A percentile compares a stretch with the other conserved stretches of the same genome.
These are phyloP conservation scores for Tubosaeta brunneosetosa DNA, from an alignment of 768 basidiomycete species.

Conservation along the genomic window DNA sequence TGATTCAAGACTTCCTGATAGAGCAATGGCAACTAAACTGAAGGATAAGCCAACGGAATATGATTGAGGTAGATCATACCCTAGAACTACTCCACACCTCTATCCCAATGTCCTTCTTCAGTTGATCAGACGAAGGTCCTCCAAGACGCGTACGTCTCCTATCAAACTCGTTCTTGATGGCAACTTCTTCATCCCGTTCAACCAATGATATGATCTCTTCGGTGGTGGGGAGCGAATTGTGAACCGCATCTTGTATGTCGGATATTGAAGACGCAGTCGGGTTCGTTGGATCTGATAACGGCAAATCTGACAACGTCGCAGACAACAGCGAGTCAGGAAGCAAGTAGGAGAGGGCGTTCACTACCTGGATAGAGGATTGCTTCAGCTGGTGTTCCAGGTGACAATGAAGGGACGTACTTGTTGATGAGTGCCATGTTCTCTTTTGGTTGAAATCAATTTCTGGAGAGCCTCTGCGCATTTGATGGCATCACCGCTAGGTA, in stretches of 20 bases:
- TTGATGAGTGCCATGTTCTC: slow-evolving; percentile 53
- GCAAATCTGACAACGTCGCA: slow-evolving; percentile 56
- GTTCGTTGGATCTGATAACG: slow-evolving; percentile 71
- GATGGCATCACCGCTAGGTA: slow-evolving; percentile 58
- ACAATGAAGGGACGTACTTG: slow-evolving; percentile 41
- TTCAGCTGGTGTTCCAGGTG: neutral
- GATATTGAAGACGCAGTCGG: slow-evolving; percentile 60
- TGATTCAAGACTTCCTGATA: slow-evolving; percentile 83
- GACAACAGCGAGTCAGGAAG: slow-evolving; percentile 73
- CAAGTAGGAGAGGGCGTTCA: slow-evolving; percentile 59
- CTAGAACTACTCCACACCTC: slow-evolving; percentile 62
- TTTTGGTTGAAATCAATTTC: slow-evolving; percentile 61
- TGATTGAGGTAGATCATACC: slow-evolving; percentile 33
- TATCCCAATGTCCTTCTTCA: slow-evolving; percentile 58
- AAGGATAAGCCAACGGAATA: slow-evolving; percentile 7
- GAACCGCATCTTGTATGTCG: slow-evolving; percentile 54
- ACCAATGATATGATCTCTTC: slow-evolving; percentile 64
- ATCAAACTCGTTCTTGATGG: slow-evolving; percentile 62
- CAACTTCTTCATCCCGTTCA: slow-evolving; percentile 59
- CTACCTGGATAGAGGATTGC: slow-evolving; percentile 43
- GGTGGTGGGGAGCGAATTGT: slow-evolving; percentile 66
- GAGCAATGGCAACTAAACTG: slow-evolving; percentile 57
- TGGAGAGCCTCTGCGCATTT: slow-evolving; percentile 83
- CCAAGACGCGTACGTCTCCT: slow-evolving; percentile 76
- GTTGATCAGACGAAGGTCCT: slow-evolving; percentile 52